Evolutionary conservation across 2,329 filamentous ascomycete species (phyloP).

Genomic region (Penicillium psychrosexuale): DNA sequence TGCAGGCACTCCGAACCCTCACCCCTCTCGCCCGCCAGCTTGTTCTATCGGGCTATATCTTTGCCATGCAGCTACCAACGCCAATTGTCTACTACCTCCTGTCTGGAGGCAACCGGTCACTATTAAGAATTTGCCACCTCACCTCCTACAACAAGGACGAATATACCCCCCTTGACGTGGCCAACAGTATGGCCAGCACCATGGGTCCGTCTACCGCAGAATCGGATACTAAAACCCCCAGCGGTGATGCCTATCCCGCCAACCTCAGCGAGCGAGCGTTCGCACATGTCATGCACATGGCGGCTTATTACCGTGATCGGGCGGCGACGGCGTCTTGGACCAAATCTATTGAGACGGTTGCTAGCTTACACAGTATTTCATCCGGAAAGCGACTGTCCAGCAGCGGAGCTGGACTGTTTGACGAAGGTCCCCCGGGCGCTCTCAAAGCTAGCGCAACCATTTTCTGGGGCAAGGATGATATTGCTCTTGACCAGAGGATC

Average conservation of each 20-base stretch:
- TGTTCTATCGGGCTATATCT: slow-evolving; percentile 53
- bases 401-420: slow-evolving; percentile 45
- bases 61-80: slow-evolving; percentile 52
- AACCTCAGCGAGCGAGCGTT: slow-evolving; percentile 42
- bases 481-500: slow-evolving; percentile 50
- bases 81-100: slow-evolving; percentile 45
- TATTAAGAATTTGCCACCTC: slow-evolving; percentile 45
- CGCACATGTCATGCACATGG: slow-evolving; percentile 52
- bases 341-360: slow-evolving; percentile 51
- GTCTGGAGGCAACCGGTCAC: slow-evolving; percentile 50
- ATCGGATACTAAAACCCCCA: slow-evolving; percentile 33
- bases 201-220: slow-evolving; percentile 52
- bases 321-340: slow-evolving; percentile 48
- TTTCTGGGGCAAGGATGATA: slow-evolving; percentile 53
- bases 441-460: slow-evolving; percentile 54
- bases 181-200: slow-evolving; percentile 51
- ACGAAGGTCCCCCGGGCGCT: slow-evolving; percentile 44
- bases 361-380: slow-evolving; percentile 47
- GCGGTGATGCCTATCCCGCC: slow-evolving; percentile 39
- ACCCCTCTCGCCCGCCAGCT: slow-evolving; percentile 50
- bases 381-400: slow-evolving; percentile 31
- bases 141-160: slow-evolving; percentile 35
- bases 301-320: slow-evolving; percentile 54
- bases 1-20: slow-evolving; percentile 44
- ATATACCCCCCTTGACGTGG: slow-evolving; percentile 36